Evolutionary conservation across 1,284 basidiomycete genomes (phyloP).

Genomic region (Ceratobasidium sp.): DNA sequence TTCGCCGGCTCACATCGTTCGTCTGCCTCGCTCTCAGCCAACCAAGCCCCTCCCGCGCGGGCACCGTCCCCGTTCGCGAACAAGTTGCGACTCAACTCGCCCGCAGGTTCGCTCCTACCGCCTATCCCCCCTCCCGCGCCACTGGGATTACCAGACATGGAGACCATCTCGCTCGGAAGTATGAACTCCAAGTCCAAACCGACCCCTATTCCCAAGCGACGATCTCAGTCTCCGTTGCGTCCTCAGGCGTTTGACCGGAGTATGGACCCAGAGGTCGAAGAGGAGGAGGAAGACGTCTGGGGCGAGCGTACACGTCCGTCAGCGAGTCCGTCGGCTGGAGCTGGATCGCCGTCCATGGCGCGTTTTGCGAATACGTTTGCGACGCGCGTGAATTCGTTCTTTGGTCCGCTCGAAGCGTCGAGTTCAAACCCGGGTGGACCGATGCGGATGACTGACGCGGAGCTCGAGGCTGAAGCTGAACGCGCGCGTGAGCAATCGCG

Average conservation of each 20-base stretch:
- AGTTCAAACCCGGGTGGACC: constrained; percentile 58
- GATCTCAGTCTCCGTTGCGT: constrained; percentile 33
- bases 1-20: constrained; percentile 30
- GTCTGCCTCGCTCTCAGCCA: constrained; percentile 28
- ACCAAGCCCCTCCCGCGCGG: constrained; percentile 6
- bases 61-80: constrained; percentile 43
- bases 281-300: constrained; percentile 31
- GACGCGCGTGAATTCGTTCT: constrained; percentile 74
- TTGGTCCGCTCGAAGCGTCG: constrained; percentile 62
- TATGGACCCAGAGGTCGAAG: constrained; percentile 41
- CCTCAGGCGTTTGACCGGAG: constrained; percentile 36
- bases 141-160: constrained; percentile 35
- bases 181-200: constrained; percentile 29
- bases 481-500: constrained; percentile 78
- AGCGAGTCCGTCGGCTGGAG: not conserved
- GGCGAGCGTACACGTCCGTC: constrained; percentile 20
- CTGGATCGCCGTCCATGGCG: constrained; percentile 70
- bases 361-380: constrained; percentile 79
- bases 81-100: constrained; percentile 30
- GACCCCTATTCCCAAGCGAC: constrained; percentile 26
- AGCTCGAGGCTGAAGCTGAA: constrained; percentile 82
- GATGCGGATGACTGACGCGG: constrained; percentile 69
- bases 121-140: constrained; percentile 38
- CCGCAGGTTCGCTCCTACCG: constrained; percentile 22
- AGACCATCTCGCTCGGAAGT: constrained; percentile 36